Evolutionary conservation across 768 basidiomycete species (phyloP).

Genomic region (Tricholoma matsutake): DNA sequence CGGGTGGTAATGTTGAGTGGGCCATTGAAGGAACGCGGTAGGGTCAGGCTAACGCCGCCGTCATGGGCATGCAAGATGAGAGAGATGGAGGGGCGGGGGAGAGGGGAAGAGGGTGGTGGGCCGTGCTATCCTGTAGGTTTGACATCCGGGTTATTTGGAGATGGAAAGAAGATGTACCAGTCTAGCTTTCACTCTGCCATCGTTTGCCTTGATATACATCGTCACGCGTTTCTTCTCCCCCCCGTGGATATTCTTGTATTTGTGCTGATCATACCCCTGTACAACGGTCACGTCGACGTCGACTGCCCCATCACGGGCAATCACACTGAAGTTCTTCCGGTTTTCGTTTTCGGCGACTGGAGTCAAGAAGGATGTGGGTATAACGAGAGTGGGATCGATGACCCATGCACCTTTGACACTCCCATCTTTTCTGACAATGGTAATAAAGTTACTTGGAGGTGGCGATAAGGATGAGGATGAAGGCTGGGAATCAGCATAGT

Average conservation of each 20-base stretch:
- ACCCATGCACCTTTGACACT: constrained; percentile 37
- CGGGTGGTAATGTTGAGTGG: constrained; percentile 24
- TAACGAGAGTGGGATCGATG: constrained; percentile 39
- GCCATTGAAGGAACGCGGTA: constrained; percentile 42
- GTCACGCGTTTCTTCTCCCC: constrained; percentile 10
- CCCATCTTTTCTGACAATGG: constrained; percentile 24
- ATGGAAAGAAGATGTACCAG: constrained; percentile 17
- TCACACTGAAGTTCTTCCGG: constrained; percentile 37
- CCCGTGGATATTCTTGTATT: neutral
- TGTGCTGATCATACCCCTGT: constrained; percentile 1
- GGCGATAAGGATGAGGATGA: neutral
- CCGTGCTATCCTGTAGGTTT: neutral
- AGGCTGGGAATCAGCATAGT: constrained; percentile 10
- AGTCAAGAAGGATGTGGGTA: constrained; percentile 38
- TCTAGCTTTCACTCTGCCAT: constrained; percentile 25
- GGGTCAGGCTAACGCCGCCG: constrained; percentile 27
- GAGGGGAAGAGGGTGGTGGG: constrained; percentile 18
- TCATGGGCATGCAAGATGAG: constrained; percentile 17
- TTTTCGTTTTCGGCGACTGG: constrained; percentile 33
- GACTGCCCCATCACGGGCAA: constrained; percentile 33
- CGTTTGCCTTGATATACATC: constrained; percentile 20
- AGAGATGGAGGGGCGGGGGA: constrained; percentile 24
- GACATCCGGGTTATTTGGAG: neutral
- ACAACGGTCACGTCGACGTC: constrained; percentile 39
- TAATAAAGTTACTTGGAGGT: constrained; percentile 30